These are phyloP conservation scores for Apiotrichum veenhuisii DNA, from an alignment of 1,284 basidiomycete genomes.

Conservation along the genomic window DNA sequence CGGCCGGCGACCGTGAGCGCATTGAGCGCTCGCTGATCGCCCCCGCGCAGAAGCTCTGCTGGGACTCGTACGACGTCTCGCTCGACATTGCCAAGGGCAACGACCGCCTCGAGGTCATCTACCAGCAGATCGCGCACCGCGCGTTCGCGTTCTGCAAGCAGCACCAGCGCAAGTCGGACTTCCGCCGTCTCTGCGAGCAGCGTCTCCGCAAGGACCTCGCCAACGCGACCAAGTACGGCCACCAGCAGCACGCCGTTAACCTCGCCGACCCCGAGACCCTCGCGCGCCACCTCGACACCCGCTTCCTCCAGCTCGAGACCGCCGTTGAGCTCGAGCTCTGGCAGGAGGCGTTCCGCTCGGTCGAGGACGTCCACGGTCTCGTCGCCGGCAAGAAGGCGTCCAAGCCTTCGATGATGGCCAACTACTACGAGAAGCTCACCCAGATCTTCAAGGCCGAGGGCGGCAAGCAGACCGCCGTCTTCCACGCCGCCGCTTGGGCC, in stretches of 20 bases:
- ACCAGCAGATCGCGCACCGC: conserved; percentile 95
- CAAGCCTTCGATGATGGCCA: conserved; percentile 94
- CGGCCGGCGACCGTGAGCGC: conserved; percentile 80
- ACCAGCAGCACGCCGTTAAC: conserved; percentile 97
- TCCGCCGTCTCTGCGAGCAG: conserved; percentile 94
- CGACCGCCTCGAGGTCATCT: conserved; percentile 85
- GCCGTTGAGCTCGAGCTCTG: conserved; percentile 98
- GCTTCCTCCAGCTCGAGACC: conserved; percentile 96
- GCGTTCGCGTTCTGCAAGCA: conserved; percentile 95
- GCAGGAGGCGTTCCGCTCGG: conserved; percentile 98
- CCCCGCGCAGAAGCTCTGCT: conserved; percentile 96
- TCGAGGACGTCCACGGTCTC: conserved; percentile 97
- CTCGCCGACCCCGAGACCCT: conserved; percentile 94
- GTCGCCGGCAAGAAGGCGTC: conserved; percentile 79
- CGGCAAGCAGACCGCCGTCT: conserved; percentile 73
- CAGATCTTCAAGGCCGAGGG: conserved; percentile 71
- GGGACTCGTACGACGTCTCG: conserved; percentile 96
- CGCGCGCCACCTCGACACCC: conserved; percentile 94
- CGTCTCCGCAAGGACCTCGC: conserved; percentile 83
- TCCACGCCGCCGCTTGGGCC: conserved; percentile 96
- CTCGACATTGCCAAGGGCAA: conserved; percentile 98
- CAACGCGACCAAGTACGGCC: conserved; percentile 92
- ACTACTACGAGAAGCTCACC: conserved; percentile 97
- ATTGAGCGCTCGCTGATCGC: conserved; percentile 94
- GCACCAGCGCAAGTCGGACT: conserved; percentile 94